Evolutionary conservation across 2,329 filamentous ascomycete species (phyloP), one percentile per base, ranked within the genome.

Genomic region (Cryoendolithus antarcticus): DNA sequence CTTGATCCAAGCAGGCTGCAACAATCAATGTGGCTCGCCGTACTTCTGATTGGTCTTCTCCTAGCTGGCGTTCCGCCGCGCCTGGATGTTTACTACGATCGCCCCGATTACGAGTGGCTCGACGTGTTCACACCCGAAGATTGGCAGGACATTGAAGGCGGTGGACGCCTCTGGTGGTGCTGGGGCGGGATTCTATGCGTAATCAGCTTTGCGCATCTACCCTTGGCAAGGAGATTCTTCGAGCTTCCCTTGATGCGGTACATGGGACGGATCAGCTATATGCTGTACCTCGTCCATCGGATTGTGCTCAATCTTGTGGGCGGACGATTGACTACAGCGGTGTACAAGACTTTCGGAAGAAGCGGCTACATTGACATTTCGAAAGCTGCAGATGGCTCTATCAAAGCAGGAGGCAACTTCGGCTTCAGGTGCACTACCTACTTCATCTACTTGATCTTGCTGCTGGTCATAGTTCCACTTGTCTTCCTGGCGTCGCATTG

Each of bases 401-500:
- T 27, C 24, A 27, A 27, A 8, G 24, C 24, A 27, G 24, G 24
- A 27, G 24, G 24, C 24, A 27, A 8, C 24, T 27, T 27, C 24
- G 24, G 24, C 7, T 27, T 27, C 24, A 27, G 24, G 24, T 27
- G 24, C 24, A 34, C 38, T 15, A 43, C 43, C 8, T 13, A 43
- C 5, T 10, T 40, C 10, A 19, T 41, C 15, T 48, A 40, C 27
- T 2, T 44, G 34, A 6, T 42, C 5, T 30, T 43, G 3, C 34
- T 42, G 19, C 27, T 10, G 3, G 33, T 43, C 9, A 10, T 44
- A 9, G 24, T 37, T 8, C 45, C 45, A 6, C 11, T 40, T 3
- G 39, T 37, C 12, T 28, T 45, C n/a, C 30, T 44, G n/a, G 40
- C 43, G 19, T 40, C 45, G 21, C 27, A 48, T 30, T 46, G 40